phyloP scores from a whole-genome alignment of 257 asterid species.

The Solanum ossicruentum region DNA sequence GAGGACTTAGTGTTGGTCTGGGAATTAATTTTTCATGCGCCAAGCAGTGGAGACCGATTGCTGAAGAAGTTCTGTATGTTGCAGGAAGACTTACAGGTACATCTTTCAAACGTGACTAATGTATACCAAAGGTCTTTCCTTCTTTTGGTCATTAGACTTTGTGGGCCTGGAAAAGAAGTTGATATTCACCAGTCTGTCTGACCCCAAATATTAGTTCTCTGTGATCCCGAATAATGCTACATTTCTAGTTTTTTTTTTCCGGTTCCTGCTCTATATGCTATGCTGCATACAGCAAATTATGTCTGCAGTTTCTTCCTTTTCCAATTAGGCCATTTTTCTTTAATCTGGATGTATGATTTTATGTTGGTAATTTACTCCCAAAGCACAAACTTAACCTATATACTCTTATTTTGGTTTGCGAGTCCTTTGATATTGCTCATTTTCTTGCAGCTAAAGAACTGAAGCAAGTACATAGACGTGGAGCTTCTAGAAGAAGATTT shows the following conservation, averaged over 20 bases:
- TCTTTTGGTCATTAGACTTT: neutral
- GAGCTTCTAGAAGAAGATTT: slow-evolving; percentile 28
- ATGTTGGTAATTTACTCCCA: neutral
- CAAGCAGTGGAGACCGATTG: slow-evolving; percentile 94
- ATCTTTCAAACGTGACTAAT: neutral
- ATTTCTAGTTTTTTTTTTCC: neutral
- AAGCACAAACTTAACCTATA: neutral
- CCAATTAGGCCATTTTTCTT: neutral
- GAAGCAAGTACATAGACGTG: slow-evolving; percentile 28
- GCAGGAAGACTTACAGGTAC: slow-evolving; percentile 69
- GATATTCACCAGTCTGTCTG: neutral
- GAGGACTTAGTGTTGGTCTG: slow-evolving; percentile 95
- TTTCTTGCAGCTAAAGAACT: slow-evolving; percentile 33
- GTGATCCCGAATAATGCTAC: neutral
- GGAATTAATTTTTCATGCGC: slow-evolving; percentile 91
- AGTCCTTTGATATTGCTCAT: neutral
- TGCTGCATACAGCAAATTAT: neutral
- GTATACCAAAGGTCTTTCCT: neutral
- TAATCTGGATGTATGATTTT: neutral
- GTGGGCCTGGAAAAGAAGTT: neutral
- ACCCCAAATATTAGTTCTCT: neutral
- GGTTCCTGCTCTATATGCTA: neutral
- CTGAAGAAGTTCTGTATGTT: slow-evolving; percentile 70
- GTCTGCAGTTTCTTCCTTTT: neutral
- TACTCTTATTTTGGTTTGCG: neutral